Conservation (phyloP, 164 flowering plant genomes). For the Dillenia suffruticosa region DNA sequence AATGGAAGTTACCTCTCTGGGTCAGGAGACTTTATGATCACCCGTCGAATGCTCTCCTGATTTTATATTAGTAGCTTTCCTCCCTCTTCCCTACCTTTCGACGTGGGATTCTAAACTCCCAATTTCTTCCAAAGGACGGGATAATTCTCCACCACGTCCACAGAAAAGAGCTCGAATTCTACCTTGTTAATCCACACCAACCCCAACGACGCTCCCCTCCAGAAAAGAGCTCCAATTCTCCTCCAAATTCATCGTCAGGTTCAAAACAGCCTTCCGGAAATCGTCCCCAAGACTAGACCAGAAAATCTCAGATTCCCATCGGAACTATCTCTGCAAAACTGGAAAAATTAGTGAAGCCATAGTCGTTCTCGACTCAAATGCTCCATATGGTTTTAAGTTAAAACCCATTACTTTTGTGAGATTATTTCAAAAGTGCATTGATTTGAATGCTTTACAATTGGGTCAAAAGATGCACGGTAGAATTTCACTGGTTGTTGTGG, state of each 20-base stretch:
- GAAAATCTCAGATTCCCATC: conserved; percentile 20
- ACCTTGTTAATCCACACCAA: conserved; percentile 23
- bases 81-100: no score
- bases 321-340: conserved; percentile 32
- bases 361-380: conserved; percentile 33
- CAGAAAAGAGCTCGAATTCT: conserved; percentile 1
- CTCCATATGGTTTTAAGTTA: conserved; percentile 31
- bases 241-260: conserved; percentile 9
- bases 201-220: conserved; percentile 15
- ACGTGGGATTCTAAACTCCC: no score
- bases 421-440: conserved; percentile 47
- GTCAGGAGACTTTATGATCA: no score
- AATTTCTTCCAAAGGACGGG: no score
- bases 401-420: conserved; percentile 25
- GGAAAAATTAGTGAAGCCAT: conserved; percentile 46
- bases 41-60: no score
- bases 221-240: conserved; percentile 20
- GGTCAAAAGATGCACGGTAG: conserved; percentile 49
- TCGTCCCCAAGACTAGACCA: conserved; percentile 1
- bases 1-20: no score
- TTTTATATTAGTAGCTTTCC: no score
- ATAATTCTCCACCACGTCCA: no score
- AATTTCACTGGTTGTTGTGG: conserved; percentile 27
- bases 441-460: conserved; percentile 23
- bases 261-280: conserved; percentile 17